Evolutionary conservation across 2,329 filamentous ascomycete genomes (phyloP), one percentile per base, ranked within the genome.

Genomic region (Sclerotinia subarctica): DNA sequence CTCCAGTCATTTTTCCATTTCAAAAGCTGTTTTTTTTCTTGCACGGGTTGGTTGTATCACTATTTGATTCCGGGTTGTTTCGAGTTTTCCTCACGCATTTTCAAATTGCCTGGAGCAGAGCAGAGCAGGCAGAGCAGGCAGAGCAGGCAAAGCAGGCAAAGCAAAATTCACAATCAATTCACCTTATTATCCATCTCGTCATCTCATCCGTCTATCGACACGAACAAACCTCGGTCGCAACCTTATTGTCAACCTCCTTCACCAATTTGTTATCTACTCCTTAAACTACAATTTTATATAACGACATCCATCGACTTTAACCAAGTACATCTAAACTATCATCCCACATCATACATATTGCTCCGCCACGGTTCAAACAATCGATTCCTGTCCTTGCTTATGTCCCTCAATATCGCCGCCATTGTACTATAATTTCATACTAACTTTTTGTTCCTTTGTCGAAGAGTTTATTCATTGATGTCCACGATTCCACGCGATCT

Each of bases 291-390:
- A 21, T 49, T 49, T 49, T 62, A 62, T 62, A 49, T 62, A 62
- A 38, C 44, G 42, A 29, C 57, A 32, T 35, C 29, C 10, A 60
- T 29, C 58, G 13, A 24, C 21, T 32, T 15, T 32, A 15, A 5
- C 21, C 21, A 60, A 51, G 6, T 52, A 29, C 35, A 32, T 35
- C 29, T 46, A 35, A 42, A 32, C 47, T 35, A 32, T 35, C n/a
- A 67, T 62, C 64, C 64, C 46, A 67, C 64, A 47, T 67, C 64
- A 67, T 47, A 67, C 47, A 62, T 53, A n/a, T 44, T 60, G 15
- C 54, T 60, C 44, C 46, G 64, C 64, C 64, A 24, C 44, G 19
- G 21, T 51, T 52, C 29, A 15, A 42, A 60, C 57, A 51, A 42
- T 51, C 60, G 32, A 67, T 62, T 53, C 53, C 64, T 46, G 19